Percentiles rank a stretch among this genome's conserved stretches.
Conservation (phyloP, 371 early-diverging fungal species). For the Syncephalastrum sp. region DNA sequence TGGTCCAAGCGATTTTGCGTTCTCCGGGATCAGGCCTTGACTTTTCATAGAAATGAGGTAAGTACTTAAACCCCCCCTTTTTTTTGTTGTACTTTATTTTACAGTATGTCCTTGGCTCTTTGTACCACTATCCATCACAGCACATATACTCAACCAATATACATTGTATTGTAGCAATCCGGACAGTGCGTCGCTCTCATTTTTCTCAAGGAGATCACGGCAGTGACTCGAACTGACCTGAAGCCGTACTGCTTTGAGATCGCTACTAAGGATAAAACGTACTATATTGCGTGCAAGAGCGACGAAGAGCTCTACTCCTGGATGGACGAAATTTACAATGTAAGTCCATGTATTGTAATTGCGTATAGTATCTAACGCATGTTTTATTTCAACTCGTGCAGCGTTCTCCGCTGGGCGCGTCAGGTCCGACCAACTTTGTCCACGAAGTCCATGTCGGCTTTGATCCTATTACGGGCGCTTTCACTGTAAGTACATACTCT, state of each 20-base stretch:
- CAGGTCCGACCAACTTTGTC: slow-evolving; percentile 92
- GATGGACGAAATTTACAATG: slow-evolving; percentile 95
- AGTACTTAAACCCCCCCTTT: background rate
- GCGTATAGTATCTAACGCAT: background rate
- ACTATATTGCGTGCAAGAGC: slow-evolving; percentile 87
- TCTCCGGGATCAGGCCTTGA: slow-evolving; percentile 86
- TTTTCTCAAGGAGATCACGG: slow-evolving; percentile 88
- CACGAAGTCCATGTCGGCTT: slow-evolving; percentile 97
- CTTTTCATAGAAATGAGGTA: slow-evolving; percentile 94
- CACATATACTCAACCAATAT: no score
- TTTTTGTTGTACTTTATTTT: slow-evolving; percentile 1
- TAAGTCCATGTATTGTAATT: slow-evolving; percentile 24
- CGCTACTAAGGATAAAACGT: slow-evolving; percentile 84
- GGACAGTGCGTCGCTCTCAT: slow-evolving; percentile 71
- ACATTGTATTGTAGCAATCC: slow-evolving; percentile 31
- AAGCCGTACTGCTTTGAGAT: slow-evolving; percentile 93
- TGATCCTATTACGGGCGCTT: slow-evolving; percentile 90
- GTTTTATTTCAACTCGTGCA: slow-evolving; percentile 1
- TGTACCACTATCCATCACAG: background rate
- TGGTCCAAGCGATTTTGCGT: slow-evolving; percentile 94
- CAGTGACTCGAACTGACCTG: slow-evolving; percentile 82
- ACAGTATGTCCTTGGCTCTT: background rate
- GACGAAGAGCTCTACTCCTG: slow-evolving; percentile 97
- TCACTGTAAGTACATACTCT: slow-evolving; percentile 68
- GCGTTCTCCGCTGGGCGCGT: slow-evolving; percentile 70